Conservation (phyloP, 345 rosid species). For the Nephelium lappaceum region DNA sequence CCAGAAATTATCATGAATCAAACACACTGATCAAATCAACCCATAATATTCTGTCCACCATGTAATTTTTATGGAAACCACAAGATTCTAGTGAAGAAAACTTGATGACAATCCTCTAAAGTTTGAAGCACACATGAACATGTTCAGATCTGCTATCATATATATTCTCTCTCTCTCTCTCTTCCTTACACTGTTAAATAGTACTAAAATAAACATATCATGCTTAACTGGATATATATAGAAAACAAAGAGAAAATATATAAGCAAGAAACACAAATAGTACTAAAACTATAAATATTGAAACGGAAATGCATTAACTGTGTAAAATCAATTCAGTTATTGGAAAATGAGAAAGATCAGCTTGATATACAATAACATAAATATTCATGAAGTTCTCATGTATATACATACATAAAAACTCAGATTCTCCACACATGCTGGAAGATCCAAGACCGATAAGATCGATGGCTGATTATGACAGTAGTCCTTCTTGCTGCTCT, state of each 20-base stretch:
- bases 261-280: constrained; percentile 2
- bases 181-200: background rate
- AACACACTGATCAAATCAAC: background rate
- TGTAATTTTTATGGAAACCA: too few species aligned
- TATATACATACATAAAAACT: constrained; percentile 13
- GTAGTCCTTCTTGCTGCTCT: constrained; percentile 4
- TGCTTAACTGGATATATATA: background rate
- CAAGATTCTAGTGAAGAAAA: background rate
- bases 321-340: background rate
- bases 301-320: background rate
- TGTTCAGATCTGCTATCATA: constrained; percentile 6
- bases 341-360: constrained; percentile 20
- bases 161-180: background rate
- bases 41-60: background rate
- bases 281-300: background rate
- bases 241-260: background rate
- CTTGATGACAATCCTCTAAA: background rate
- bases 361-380: constrained; percentile 9
- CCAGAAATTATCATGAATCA: background rate
- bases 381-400: constrained; percentile 16
- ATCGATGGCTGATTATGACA: constrained; percentile 14
- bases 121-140: background rate
- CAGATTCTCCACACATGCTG: constrained; percentile 20
- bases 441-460: background rate
- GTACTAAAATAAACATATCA: background rate